Evolutionary conservation across 305 asterid species (phyloP).

Genomic region (Fraxinus ornus): DNA sequence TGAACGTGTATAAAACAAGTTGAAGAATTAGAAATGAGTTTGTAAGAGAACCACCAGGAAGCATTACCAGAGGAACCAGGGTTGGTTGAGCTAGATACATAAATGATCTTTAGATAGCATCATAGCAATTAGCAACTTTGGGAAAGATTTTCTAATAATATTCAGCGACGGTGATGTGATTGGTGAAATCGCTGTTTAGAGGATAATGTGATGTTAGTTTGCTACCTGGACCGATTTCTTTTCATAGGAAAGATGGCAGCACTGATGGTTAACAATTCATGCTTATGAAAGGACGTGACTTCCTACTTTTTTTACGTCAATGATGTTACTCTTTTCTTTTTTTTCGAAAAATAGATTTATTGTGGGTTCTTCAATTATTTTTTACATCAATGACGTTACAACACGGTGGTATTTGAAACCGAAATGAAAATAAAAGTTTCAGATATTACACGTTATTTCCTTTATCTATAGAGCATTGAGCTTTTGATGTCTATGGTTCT

Average conservation of each 20-base stretch:
- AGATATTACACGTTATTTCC: not conserved
- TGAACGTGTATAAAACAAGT: not conserved
- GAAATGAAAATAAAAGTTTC: not conserved
- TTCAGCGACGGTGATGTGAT: not conserved
- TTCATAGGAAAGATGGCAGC: not conserved
- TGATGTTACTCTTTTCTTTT: not conserved
- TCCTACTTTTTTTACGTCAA: not conserved
- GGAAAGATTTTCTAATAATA: not conserved
- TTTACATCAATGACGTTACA: not conserved
- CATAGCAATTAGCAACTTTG: not conserved
- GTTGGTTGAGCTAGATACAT: not conserved
- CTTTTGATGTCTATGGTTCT: not conserved
- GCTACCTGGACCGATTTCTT: not conserved
- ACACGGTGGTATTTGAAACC: not conserved
- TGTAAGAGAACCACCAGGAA: not conserved
- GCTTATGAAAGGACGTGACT: not conserved
- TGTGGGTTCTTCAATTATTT: not conserved
- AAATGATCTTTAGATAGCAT: not conserved
- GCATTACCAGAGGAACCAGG: not conserved
- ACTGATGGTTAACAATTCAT: not conserved
- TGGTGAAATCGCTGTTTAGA: not conserved
- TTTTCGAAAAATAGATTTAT: not conserved
- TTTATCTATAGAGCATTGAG: not conserved
- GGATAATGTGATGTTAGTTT: not conserved
- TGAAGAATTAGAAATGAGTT: not conserved